Conservation (phyloP, 2,329 filamentous ascomycete species). For the Fusarium sp. region DNA sequence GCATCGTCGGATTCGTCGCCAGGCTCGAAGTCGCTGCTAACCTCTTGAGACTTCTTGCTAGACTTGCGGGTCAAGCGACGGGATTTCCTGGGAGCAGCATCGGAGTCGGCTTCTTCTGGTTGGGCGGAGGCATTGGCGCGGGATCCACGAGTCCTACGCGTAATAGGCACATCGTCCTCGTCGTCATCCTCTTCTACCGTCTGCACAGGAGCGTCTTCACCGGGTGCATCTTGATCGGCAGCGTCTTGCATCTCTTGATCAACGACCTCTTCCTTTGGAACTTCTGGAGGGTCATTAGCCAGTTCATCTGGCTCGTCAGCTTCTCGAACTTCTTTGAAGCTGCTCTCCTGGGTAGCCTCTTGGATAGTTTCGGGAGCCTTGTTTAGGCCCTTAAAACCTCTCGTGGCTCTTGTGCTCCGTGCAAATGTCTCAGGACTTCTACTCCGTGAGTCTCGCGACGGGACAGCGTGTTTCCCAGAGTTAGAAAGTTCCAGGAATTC, state of each 20-base stretch:
- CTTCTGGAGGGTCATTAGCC: constrained; percentile 47
- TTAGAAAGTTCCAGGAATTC: constrained; percentile 68
- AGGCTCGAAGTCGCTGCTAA: constrained; percentile 71
- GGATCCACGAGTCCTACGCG: constrained; percentile 57
- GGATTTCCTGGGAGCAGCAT: constrained; percentile 49
- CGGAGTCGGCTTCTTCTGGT: constrained; percentile 47
- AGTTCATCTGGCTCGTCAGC: constrained; percentile 54
- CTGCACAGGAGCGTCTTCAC: constrained; percentile 48
- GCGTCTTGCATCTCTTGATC: constrained; percentile 48
- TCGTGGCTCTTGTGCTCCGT: constrained; percentile 58
- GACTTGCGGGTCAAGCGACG: constrained; percentile 62
- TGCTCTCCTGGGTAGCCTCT: constrained; percentile 66
- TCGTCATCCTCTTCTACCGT: constrained; percentile 55
- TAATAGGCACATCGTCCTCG: constrained; percentile 62
- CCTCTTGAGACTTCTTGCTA: constrained; percentile 62
- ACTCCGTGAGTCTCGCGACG: constrained; percentile 63
- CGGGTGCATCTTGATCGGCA: constrained; percentile 45
- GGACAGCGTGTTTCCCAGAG: constrained; percentile 68
- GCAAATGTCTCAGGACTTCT: constrained; percentile 65
- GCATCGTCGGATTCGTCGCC: constrained; percentile 69
- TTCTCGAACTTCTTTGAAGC: constrained; percentile 51
- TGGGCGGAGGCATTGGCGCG: constrained; percentile 48
- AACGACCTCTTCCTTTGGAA: constrained; percentile 47
- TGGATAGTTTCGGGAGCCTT: constrained; percentile 60
- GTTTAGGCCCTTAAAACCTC: constrained; percentile 63